A percentile compares a stretch with the other conserved stretches of the same genome.
These are phyloP conservation scores for Phyllostachys edulis DNA, from an alignment of 176 grass and related monocot genomes.

Conservation along the genomic window DNA sequence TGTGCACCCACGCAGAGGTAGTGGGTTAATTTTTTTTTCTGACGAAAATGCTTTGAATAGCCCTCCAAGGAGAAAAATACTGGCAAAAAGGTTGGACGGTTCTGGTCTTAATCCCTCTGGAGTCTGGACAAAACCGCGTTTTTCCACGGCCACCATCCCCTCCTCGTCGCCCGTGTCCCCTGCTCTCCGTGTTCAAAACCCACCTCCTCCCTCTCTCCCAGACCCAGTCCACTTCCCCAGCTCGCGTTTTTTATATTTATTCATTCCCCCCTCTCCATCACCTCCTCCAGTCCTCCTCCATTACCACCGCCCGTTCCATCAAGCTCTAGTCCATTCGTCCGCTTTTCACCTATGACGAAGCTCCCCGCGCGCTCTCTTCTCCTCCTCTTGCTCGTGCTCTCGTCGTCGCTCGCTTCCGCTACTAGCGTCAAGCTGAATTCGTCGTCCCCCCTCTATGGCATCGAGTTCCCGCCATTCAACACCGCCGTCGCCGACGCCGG, in stretches of 20 bases:
- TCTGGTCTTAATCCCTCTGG: constrained; percentile 17
- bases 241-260: neutral
- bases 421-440: constrained; percentile 22
- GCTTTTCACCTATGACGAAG: constrained; percentile 1
- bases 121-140: constrained; percentile 56
- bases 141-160: constrained; percentile 43
- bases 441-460: constrained; percentile 48
- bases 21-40: no score
- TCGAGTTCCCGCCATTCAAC: constrained; percentile 71
- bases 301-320: neutral
- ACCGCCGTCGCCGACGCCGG: constrained; percentile 36
- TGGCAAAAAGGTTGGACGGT: neutral
- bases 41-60: no score
- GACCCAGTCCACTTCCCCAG: neutral
- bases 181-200: constrained; percentile 24
- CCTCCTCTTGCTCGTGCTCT: constrained; percentile 1
- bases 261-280: neutral
- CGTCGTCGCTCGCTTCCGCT: neutral
- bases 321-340: neutral
- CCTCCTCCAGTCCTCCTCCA: neutral
- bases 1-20: no score
- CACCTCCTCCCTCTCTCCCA: neutral
- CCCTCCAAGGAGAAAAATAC: no score
- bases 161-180: neutral
- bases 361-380: constrained; percentile 13